Conservation (phyloP, 208 protist genomes). For the Trypanosomatidae sp. region DNA sequence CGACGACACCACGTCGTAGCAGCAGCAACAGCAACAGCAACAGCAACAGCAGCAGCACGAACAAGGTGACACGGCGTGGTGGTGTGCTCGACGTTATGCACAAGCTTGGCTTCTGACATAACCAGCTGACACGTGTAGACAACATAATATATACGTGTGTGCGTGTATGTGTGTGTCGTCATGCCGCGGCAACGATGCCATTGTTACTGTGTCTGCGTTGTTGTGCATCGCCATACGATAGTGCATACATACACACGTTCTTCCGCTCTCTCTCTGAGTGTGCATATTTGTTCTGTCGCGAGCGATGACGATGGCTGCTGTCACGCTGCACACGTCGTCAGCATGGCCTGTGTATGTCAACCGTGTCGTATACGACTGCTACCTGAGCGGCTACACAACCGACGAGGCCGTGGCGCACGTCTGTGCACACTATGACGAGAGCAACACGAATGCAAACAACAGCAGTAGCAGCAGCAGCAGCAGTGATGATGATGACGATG, state of each 20-base stretch:
- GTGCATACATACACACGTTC: not conserved
- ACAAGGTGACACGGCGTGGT: too few species aligned
- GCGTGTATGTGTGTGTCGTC: not conserved
- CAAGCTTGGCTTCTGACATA: slow-evolving; percentile 27
- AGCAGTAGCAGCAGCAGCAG: not conserved
- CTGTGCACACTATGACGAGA: slow-evolving; percentile 5
- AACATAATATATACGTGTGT: too few species aligned
- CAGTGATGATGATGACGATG: not conserved
- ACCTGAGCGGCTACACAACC: slow-evolving; percentile 40
- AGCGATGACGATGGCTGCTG: slow-evolving; percentile 18
- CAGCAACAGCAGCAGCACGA: too few species aligned
- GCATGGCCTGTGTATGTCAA: slow-evolving; percentile 60
- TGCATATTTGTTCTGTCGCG: not conserved
- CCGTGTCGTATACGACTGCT: slow-evolving; percentile 44
- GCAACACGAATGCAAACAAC: not conserved
- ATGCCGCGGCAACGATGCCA: not conserved
- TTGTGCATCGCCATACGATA: not conserved
- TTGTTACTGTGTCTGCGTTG: slow-evolving; percentile 5
- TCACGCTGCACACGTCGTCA: slow-evolving; percentile 58
- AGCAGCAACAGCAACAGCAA: too few species aligned
- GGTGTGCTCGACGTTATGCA: slow-evolving; percentile 31
- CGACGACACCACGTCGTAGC: too few species aligned
- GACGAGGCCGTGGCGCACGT: slow-evolving; percentile 61
- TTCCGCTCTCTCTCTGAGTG: not conserved
- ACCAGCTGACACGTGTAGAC: too few species aligned